phyloP scores from a whole-genome alignment of 176 grass and related monocot genomes.

The Cymbopogon citratus region DNA sequence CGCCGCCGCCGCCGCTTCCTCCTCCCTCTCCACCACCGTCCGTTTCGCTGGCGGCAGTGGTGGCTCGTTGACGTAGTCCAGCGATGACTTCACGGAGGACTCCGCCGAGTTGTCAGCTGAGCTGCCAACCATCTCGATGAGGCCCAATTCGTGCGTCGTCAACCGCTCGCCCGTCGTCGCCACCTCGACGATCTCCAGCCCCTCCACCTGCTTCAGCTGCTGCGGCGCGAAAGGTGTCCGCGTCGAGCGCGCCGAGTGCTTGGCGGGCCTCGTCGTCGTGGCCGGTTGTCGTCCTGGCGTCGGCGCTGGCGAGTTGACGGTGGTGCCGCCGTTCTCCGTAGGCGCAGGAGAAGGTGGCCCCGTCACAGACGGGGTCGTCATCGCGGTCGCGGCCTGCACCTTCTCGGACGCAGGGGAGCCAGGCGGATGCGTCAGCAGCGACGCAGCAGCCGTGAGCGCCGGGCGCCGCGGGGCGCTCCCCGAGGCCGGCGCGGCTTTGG shows the following conservation, averaged over 20 bases:
- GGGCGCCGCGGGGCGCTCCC: background rate
- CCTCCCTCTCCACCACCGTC: background rate
- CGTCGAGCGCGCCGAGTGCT: conserved; percentile 13
- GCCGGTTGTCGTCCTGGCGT: background rate
- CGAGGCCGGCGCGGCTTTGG: background rate
- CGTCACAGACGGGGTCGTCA: background rate
- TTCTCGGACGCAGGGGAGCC: conserved; percentile 25
- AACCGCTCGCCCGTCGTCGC: conserved; percentile 32
- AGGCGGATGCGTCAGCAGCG: conserved; percentile 35
- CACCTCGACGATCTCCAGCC: conserved; percentile 41
- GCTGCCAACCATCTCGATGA: conserved; percentile 48
- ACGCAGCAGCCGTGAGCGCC: conserved; percentile 36
- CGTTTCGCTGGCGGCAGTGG: background rate
- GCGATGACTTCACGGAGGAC: conserved; percentile 35
- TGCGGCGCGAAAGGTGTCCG: conserved; percentile 5
- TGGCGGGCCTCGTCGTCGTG: background rate
- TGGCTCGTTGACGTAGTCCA: conserved; percentile 28
- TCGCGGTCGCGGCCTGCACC: background rate
- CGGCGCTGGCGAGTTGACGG: conserved; percentile 26
- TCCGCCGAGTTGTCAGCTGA: conserved; percentile 21
- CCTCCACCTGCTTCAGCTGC: conserved; percentile 12
- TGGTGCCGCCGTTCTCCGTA: conserved; percentile 16
- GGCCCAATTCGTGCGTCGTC: conserved; percentile 32
- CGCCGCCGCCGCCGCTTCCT: background rate
- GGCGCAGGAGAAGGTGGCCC: conserved; percentile 32